Conservation (phyloP, 1,284 basidiomycete genomes). For the Leccinum angustisporum region DNA sequence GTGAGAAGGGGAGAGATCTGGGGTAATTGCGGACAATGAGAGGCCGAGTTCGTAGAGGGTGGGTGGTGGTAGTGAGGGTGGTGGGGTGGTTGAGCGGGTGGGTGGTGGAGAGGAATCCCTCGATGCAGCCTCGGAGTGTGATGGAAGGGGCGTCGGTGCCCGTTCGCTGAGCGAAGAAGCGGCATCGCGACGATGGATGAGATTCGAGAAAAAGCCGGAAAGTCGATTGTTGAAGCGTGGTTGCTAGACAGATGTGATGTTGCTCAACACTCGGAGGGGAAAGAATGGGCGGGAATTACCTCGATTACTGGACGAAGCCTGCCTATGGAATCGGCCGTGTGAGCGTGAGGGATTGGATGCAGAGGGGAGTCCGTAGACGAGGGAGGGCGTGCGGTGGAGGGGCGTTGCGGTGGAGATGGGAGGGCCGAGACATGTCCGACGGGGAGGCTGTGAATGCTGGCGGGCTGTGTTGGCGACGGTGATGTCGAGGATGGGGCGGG, state of each 20-base stretch:
- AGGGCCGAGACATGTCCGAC: slow-evolving; percentile 47
- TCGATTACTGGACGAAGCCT: slow-evolving; percentile 48
- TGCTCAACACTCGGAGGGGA: slow-evolving; percentile 24
- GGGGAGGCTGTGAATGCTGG: slow-evolving; percentile 60
- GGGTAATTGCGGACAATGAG: slow-evolving; percentile 62
- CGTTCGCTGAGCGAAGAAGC: slow-evolving; percentile 34
- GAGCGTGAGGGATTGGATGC: slow-evolving; percentile 24
- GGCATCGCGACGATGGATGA: slow-evolving; percentile 70
- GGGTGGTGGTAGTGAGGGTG: slow-evolving; percentile 67
- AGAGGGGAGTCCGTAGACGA: slow-evolving; percentile 24
- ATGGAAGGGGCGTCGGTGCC: slow-evolving; percentile 22
- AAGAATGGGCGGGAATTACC: slow-evolving; percentile 33
- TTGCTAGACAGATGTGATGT: slow-evolving; percentile 34
- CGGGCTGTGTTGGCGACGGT: slow-evolving; percentile 12
- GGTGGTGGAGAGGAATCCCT: slow-evolving; percentile 52
- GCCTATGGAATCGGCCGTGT: slow-evolving; percentile 33
- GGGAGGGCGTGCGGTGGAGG: slow-evolving; percentile 29
- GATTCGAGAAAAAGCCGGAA: slow-evolving; percentile 77
- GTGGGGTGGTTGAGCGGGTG: slow-evolving; percentile 60
- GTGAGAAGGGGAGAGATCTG: slow-evolving; percentile 68
- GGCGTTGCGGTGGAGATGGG: slow-evolving; percentile 26
- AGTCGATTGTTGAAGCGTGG: slow-evolving; percentile 65
- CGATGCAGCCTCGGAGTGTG: slow-evolving; percentile 34
- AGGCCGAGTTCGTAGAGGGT: slow-evolving; percentile 75
- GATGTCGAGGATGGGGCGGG: background rate